These are phyloP conservation scores for Dactylis glomerata DNA, from an alignment of 176 grass and related monocot genomes.

Conservation along the genomic window DNA sequence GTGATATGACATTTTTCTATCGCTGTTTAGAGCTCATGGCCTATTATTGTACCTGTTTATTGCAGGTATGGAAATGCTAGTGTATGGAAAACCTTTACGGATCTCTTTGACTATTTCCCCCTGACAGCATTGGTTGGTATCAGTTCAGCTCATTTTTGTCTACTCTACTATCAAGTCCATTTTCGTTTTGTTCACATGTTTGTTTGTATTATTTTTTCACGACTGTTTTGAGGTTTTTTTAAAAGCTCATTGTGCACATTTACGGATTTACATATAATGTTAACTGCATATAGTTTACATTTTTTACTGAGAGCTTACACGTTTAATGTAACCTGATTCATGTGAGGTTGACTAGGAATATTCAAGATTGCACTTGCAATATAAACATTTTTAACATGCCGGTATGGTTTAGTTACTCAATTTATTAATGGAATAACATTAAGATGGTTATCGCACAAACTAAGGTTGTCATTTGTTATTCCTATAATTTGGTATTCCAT, in stretches of 20 bases:
- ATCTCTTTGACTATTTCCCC: slow-evolving; percentile 66
- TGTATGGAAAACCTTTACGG: slow-evolving; percentile 66
- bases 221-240: background rate
- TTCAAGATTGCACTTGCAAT: background rate
- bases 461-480: background rate
- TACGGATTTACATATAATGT: background rate
- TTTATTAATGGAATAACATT: background rate
- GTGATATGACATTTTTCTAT: background rate
- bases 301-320: background rate
- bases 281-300: background rate
- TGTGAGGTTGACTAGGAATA: background rate
- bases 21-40: background rate
- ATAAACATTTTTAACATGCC: background rate
- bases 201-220: background rate
- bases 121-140: slow-evolving; percentile 46
- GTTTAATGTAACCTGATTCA: background rate
- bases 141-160: slow-evolving; percentile 1
- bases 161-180: background rate
- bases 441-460: background rate
- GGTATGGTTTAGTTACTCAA: background rate
- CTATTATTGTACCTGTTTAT: slow-evolving; percentile 17
- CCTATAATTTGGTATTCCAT: background rate
- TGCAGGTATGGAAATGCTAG: slow-evolving; percentile 61
- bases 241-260: background rate
- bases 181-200: background rate